These are phyloP conservation scores for Aurantiochytrium sp. DNA, from an alignment of 108 stramenopile species.

Conservation along the genomic window DNA sequence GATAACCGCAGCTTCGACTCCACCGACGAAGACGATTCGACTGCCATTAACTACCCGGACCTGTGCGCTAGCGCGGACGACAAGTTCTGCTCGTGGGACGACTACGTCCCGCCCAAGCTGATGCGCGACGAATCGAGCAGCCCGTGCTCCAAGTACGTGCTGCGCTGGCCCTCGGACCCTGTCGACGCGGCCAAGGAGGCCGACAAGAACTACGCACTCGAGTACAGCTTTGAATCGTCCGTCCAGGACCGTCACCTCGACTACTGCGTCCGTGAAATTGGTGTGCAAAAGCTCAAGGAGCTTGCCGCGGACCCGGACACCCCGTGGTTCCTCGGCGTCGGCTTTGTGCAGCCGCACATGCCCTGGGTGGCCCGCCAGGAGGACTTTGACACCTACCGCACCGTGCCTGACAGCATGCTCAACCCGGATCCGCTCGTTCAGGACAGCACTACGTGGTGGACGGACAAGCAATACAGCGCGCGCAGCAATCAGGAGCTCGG, in stretches of 20 bases:
- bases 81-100: neutral
- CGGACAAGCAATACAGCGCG: neutral
- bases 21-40: neutral
- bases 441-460: neutral
- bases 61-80: neutral
- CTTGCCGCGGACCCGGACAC: neutral
- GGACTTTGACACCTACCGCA: neutral
- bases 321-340: neutral
- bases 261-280: neutral
- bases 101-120: neutral
- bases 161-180: neutral
- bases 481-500: neutral
- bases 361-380: neutral
- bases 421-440: neutral
- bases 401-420: neutral
- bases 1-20: neutral
- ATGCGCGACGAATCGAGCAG: neutral
- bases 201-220: neutral
- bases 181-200: neutral
- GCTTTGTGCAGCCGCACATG: slow-evolving; percentile 26
- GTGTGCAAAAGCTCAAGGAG: neutral
- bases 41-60: neutral
- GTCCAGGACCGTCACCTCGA: neutral
- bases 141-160: neutral
- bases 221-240: neutral